Evolutionary conservation across 1,284 basidiomycete genomes (phyloP).

Genomic region (Cutaneotrichosporon sp.): DNA sequence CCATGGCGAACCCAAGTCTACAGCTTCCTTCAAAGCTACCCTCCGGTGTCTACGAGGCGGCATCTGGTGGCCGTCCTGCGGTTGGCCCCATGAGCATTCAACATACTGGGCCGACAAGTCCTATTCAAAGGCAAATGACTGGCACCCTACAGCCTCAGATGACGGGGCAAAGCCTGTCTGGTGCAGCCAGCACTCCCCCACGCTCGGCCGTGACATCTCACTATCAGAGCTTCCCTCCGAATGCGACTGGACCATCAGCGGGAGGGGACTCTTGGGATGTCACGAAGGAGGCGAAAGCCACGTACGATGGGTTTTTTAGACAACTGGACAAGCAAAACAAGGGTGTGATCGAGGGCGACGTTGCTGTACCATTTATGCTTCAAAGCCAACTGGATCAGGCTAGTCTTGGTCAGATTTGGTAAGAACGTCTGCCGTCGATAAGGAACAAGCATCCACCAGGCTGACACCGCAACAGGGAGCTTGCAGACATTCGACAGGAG

Average conservation of each 20-base stretch:
- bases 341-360: constrained; percentile 85
- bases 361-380: constrained; percentile 93
- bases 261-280: constrained; percentile 65
- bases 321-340: constrained; percentile 68
- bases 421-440: constrained; percentile 29
- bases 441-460: neutral
- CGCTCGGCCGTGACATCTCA: constrained; percentile 17
- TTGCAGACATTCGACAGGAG: constrained; percentile 84
- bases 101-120: constrained; percentile 30
- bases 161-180: constrained; percentile 44
- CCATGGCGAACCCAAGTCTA: constrained; percentile 74
- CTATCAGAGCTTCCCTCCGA: constrained; percentile 35
- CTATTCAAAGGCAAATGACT: constrained; percentile 50
- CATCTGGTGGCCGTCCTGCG: constrained; percentile 53
- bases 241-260: neutral
- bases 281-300: constrained; percentile 71
- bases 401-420: constrained; percentile 87
- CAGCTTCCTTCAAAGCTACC: constrained; percentile 74
- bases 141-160: constrained; percentile 49
- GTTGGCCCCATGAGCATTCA: constrained; percentile 33
- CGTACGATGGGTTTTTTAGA: constrained; percentile 76
- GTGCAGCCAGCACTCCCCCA: constrained; percentile 12
- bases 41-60: constrained; percentile 86
- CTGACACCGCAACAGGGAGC: constrained; percentile 62
- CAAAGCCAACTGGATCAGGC: constrained; percentile 82